Percentiles rank a stretch among this genome's conserved stretches.
Evolutionary conservation across 495 filamentous ascomycete genomes (phyloP).

Genomic region (Penicillium arizonense): DNA sequence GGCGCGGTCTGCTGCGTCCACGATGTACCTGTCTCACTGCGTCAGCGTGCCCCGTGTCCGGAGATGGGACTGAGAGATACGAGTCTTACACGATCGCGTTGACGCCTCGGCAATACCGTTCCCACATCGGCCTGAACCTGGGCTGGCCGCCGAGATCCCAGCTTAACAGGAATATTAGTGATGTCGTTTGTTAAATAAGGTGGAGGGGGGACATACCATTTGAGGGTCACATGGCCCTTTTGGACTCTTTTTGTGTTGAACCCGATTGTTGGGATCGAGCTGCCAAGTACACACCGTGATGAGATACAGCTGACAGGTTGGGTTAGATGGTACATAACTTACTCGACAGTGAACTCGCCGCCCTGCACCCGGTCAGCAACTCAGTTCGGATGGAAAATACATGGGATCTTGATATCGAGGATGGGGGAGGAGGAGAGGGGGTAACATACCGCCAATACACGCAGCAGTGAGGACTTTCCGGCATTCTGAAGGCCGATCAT

Average conservation of each 20-base stretch:
- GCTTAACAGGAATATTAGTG: constrained; percentile 39
- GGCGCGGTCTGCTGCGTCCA: constrained; percentile 81
- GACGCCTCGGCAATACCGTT: constrained; percentile 94
- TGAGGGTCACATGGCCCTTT: constrained; percentile 96
- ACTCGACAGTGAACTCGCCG: constrained; percentile 99
- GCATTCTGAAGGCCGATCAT: constrained; percentile 99
- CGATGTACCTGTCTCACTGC: constrained; percentile 68
- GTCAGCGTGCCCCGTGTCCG: constrained; percentile 11
- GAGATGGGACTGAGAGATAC: not conserved
- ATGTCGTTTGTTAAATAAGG: not conserved
- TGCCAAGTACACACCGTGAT: constrained; percentile 48
- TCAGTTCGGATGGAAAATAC: not conserved
- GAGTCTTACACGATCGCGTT: constrained; percentile 86
- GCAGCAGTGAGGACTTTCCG: constrained; percentile 91
- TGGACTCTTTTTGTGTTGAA: constrained; percentile 99
- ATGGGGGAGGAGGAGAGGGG: not conserved
- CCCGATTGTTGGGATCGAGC: constrained; percentile 96
- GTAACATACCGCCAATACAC: constrained; percentile 84
- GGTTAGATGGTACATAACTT: constrained; percentile 47
- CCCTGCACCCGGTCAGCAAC: constrained; percentile 59
- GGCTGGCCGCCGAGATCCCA: constrained; percentile 99
- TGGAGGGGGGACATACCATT: constrained; percentile 66
- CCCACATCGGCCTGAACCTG: constrained; percentile 98
- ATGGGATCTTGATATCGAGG: not conserved
- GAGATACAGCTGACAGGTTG: not conserved